Evolutionary conservation across 768 basidiomycete species (phyloP).

Genomic region (Boletus coccyginus): DNA sequence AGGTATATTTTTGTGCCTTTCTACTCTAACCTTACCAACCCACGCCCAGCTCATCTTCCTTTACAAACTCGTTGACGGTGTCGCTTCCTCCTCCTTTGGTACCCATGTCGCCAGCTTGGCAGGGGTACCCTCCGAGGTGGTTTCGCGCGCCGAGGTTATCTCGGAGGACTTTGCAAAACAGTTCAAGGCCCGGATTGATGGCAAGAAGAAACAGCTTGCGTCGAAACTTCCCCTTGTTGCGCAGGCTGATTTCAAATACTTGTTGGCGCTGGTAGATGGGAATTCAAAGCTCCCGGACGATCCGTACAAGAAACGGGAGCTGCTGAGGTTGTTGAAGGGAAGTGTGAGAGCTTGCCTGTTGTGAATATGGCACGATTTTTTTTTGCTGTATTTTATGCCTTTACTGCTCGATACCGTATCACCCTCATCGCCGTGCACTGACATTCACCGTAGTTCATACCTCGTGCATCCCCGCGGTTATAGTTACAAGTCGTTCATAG

Average conservation of each 20-base stretch:
- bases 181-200: constrained; percentile 78
- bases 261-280: constrained; percentile 61
- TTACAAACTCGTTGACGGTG: constrained; percentile 89
- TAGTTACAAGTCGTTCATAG: constrained; percentile 4
- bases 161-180: constrained; percentile 84
- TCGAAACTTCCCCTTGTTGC: constrained; percentile 70
- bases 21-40: background rate
- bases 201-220: constrained; percentile 48
- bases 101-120: constrained; percentile 95
- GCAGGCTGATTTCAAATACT: constrained; percentile 89
- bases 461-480: constrained; percentile 2
- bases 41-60: constrained; percentile 76
- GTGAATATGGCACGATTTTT: constrained; percentile 7
- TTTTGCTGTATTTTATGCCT: constrained; percentile 17
- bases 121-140: constrained; percentile 82
- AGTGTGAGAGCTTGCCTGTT: constrained; percentile 31
- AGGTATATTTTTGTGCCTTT: constrained; percentile 44
- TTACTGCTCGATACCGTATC: constrained; percentile 2
- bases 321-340: constrained; percentile 52
- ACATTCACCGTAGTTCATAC: constrained; percentile 1
- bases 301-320: constrained; percentile 47
- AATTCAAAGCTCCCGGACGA: constrained; percentile 52
- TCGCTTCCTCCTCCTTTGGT: constrained; percentile 86
- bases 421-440: background rate
- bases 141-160: constrained; percentile 83